Evolutionary conservation across 31 red algal species (phyloP), one percentile per base, ranked within the genome.

Genomic region (Endocladia muricata): DNA sequence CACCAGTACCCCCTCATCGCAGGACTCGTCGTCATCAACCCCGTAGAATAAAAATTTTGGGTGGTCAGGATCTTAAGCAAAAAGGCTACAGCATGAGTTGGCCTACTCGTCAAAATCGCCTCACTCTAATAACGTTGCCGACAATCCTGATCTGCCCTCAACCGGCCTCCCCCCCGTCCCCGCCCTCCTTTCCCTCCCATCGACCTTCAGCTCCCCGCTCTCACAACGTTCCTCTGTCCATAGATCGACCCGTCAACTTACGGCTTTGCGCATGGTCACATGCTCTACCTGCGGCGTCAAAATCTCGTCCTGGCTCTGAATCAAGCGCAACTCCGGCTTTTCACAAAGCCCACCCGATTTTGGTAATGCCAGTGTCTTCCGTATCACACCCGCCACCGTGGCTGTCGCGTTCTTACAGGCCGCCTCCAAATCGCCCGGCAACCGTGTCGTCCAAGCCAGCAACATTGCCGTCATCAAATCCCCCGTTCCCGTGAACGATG

Each of bases 391-490:
- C 13, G 81, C 65, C 0, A 96, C 93, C 3, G 79, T 81, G 19
- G 93, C 79, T 58, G 85, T 90, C 37, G 86, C 93, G n/a, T n/a
- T 67, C 2, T 28, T 26, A 44, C 69, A 80, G 2, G 93, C 93
- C 8, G 30, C 57, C 37, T 58, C 54, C 40, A 89, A 52, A 54
- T 86, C 77, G 30, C 77, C 49, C 7, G 82, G 74, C 29, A 82
- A 66, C 23, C 68, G 68, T 21, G 59, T 43, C 1, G 56, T 61
- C 94, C 94, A 97, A 35, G 79, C 94, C 1, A 97, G 61, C 61
- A 97, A 52, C 34, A 97, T 73, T 63, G 94, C 94, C 17, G 82
- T 61, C 44, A 86, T 84, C 43, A 97, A 36, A 57, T 97, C 94
- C 3, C 94, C 94, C 1, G 88, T 75, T 28, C 94, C 94, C 6